Evolutionary conservation across 2,329 filamentous ascomycete species (phyloP).

Genomic region (Venturia aucupariae): DNA sequence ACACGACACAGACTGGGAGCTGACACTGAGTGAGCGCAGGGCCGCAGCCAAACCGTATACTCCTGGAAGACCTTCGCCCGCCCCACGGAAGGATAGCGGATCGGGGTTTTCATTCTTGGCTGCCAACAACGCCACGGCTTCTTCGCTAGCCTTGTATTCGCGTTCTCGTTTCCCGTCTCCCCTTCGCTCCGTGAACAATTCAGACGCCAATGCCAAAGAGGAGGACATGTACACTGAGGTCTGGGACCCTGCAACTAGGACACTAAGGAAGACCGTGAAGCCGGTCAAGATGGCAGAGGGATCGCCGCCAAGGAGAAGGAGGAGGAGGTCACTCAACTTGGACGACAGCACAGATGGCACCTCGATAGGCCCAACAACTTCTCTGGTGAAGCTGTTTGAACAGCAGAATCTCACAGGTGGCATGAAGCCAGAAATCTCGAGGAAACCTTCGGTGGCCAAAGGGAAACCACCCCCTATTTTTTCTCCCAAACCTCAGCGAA

Average conservation of each 20-base stretch:
- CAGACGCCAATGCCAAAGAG: not conserved
- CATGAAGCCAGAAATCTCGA: not conserved
- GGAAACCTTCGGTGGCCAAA: slow-evolving; percentile 3
- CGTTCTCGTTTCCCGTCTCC: not conserved
- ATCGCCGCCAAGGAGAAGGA: not conserved
- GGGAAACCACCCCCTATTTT: slow-evolving; percentile 10
- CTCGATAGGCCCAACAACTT: slow-evolving; percentile 52
- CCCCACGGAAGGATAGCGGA: not conserved
- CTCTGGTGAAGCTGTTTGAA: slow-evolving; percentile 63
- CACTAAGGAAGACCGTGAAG: not conserved
- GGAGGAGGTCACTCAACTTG: slow-evolving; percentile 17
- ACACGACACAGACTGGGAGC: not conserved
- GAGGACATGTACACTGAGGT: not conserved
- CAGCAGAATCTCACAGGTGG: slow-evolving; percentile 27
- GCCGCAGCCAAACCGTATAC: not conserved
- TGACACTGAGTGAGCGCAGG: slow-evolving; percentile 5
- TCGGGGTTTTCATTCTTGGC: not conserved
- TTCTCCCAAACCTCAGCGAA: slow-evolving; percentile 12
- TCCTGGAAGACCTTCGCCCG: not conserved
- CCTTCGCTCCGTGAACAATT: not conserved
- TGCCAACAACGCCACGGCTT: not conserved
- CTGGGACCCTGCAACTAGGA: slow-evolving; percentile 1
- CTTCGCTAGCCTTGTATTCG: not conserved
- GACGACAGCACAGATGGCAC: slow-evolving; percentile 42
- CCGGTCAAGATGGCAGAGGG: not conserved